phyloP scores from a whole-genome alignment of 2,329 filamentous ascomycete genomes.

The Drechslerella stenobrocha region DNA sequence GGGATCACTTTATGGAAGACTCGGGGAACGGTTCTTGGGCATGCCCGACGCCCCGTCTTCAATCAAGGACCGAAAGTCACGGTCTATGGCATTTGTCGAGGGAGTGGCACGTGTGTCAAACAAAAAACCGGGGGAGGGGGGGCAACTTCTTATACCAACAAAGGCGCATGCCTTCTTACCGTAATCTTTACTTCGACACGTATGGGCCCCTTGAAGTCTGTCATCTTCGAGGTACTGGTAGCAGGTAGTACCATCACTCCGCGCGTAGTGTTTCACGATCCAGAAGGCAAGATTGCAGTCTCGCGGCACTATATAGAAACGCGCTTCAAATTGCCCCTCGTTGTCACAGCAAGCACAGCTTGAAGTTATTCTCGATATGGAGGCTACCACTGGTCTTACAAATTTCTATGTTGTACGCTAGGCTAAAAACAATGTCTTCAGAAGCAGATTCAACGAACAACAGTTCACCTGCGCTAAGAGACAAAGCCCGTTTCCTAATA shows the following conservation, averaged over 20 bases:
- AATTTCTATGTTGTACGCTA: not conserved
- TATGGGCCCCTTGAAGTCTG: no score
- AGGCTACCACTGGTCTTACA: no score
- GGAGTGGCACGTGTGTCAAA: constrained; percentile 31
- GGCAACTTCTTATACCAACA: constrained; percentile 17
- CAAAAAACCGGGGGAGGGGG: not conserved
- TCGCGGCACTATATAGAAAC: constrained; percentile 16
- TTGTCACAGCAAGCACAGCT: constrained; percentile 9
- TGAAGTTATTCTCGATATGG: no score
- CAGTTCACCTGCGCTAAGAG: not conserved
- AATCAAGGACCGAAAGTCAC: no score
- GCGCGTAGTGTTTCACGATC: constrained; percentile 2
- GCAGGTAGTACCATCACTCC: not conserved
- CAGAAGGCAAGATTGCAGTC: constrained; percentile 11
- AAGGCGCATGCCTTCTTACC: constrained; percentile 6
- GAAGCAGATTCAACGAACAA: no score
- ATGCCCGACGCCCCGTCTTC: no score
- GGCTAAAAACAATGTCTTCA: not conserved
- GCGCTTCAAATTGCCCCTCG: not conserved
- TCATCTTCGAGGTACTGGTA: not conserved
- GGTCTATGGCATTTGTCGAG: no score
- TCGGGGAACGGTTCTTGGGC: no score
- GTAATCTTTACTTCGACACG: no score
- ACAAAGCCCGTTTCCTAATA: constrained; percentile 1
- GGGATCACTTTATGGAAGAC: no score